Evolutionary conservation across 768 basidiomycete genomes (phyloP), one percentile per base, ranked within the genome.

Genomic region (Kwoniella bestiolae): DNA sequence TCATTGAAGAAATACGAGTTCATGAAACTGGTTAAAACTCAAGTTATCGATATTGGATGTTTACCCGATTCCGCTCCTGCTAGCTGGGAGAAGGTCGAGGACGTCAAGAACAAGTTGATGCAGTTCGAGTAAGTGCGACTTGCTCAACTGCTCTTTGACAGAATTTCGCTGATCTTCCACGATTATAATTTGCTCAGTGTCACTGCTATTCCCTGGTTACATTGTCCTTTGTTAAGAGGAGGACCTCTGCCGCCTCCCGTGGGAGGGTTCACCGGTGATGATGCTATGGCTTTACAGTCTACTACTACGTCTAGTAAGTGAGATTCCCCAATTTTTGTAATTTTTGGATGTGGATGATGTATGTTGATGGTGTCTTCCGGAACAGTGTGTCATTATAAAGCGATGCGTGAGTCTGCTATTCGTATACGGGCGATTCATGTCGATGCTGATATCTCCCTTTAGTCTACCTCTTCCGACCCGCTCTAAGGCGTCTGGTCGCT

Each of bases 371-470:
- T 16, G n/a, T n/a, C 6, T 31, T 6, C 3, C 31, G 4, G 31
- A 16, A 47, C 63, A 66, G 67, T 75, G 70, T 75, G 76, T 50
- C 76, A 78, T 57, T 78, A 69, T 58, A 78, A 78, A 60, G 72
- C 74, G 7, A 63, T 72, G 63, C 47, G 70, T 72, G 60, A 50
- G 70, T 67, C 2, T 18, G 26, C 50, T 35, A 12, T 2, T 25
- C 23, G 8, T 18, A 3, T 4, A 16, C 31, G 14, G 3, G 1
- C 3, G n/a, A n/a, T n/a, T n/a, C n/a, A 5, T 18, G 26, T 26
- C 38, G 18, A n/a, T 38, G 21, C 51, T 66, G 51, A 60, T 46
- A 49, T 7, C 18, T 0, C 12, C 32, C 38, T 53, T n/a, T 52
- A 69, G 66, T 75, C 14, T 78, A 74, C 66, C 72, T 78, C 11